phyloP scores from a whole-genome alignment of 176 grass and related monocot genomes.

The Areca catechu region DNA sequence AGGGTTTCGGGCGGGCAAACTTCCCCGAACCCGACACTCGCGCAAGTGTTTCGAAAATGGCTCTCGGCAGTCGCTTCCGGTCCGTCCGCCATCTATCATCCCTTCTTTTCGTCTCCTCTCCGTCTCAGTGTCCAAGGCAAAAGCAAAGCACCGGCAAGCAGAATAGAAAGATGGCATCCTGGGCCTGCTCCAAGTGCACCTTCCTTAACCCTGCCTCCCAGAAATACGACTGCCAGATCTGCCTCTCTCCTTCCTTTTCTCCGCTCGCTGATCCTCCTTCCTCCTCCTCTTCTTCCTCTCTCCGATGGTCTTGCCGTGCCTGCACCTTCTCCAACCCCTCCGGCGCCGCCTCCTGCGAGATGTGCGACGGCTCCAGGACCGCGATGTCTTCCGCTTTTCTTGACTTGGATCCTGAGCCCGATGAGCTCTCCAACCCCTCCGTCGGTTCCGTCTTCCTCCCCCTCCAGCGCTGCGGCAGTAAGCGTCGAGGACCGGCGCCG shows the following conservation, averaged over 20 bases:
- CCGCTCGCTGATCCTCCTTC: not conserved
- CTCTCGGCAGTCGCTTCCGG: too few relatives aligned
- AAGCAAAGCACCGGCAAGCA: too few relatives aligned
- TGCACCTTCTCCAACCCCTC: constrained; percentile 41
- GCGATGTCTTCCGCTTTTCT: not conserved
- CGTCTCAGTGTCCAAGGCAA: too few relatives aligned
- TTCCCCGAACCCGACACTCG: too few relatives aligned
- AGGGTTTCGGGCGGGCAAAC: too few relatives aligned
- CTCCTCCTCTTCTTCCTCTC: not conserved
- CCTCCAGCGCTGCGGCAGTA: constrained; percentile 20
- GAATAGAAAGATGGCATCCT: constrained; percentile 4
- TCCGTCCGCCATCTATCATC: too few relatives aligned
- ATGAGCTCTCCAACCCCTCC: constrained; percentile 28
- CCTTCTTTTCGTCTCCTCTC: too few relatives aligned
- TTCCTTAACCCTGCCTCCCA: constrained; percentile 20
- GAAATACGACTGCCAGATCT: constrained; percentile 31
- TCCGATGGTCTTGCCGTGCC: constrained; percentile 24
- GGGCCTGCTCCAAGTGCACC: constrained; percentile 42
- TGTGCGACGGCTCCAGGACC: constrained; percentile 12
- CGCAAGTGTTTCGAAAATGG: too few relatives aligned
- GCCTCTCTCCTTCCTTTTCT: constrained; percentile 6
- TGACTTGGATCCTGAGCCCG: constrained; percentile 37
- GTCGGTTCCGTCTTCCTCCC: constrained; percentile 52
- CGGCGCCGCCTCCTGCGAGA: constrained; percentile 26
- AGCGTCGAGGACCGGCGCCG: constrained; percentile 15